A percentile compares a stretch with the other conserved stretches of the same genome.
Conservation (phyloP, 805 yeast species). For the baker's yeast (Saccharomyces cerevisiae) region DNA sequence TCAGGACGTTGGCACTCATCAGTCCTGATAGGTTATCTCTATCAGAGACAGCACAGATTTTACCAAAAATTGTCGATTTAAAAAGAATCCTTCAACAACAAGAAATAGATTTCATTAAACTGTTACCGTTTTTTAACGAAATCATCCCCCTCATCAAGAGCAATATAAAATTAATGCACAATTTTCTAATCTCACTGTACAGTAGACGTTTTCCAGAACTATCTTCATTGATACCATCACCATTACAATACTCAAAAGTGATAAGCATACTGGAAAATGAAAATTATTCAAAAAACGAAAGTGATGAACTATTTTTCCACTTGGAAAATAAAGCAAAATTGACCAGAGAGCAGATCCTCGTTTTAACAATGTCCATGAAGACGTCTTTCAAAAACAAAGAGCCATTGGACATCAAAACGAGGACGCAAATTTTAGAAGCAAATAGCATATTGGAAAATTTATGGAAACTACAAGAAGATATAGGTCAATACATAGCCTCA, state of each 20-base stretch:
- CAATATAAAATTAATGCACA: conserved; percentile 45
- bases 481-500: conserved; percentile 48
- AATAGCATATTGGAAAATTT: conserved; percentile 38
- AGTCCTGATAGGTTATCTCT: not conserved
- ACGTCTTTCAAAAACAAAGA: conserved; percentile 33
- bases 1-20: not conserved
- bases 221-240: conserved; percentile 50
- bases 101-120: conserved; percentile 1
- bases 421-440: conserved; percentile 35
- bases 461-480: conserved; percentile 33
- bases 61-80: not conserved
- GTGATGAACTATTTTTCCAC: conserved; percentile 14
- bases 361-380: conserved; percentile 65
- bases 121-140: conserved; percentile 47
- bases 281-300: conserved; percentile 28
- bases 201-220: conserved; percentile 63
- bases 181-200: conserved; percentile 46
- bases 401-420: conserved; percentile 27
- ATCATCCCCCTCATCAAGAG: conserved; percentile 44
- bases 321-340: conserved; percentile 34
- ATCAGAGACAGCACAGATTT: not conserved
- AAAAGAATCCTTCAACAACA: not conserved
- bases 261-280: conserved; percentile 43
- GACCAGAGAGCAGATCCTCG: conserved; percentile 58
- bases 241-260: conserved; percentile 52